A percentile compares a stretch with the other conserved stretches of the same genome.
phyloP scores from a whole-genome alignment of 2,329 filamentous ascomycete genomes.

The Alternaria triticina region DNA sequence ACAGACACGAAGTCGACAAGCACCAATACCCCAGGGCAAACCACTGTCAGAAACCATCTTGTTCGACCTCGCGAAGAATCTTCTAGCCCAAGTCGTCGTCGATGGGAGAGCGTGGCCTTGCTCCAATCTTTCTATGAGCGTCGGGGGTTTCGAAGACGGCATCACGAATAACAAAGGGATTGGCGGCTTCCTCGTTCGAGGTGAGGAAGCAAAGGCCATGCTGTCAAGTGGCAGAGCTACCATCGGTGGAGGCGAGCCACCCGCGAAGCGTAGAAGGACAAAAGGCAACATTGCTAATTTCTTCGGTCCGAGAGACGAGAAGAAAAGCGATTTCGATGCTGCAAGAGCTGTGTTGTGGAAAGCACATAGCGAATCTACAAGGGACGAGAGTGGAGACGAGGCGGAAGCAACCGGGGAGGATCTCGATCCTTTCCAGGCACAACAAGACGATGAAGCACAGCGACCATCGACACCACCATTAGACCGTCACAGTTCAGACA shows the following conservation, averaged over 20 bases:
- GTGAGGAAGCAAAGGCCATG: conserved; percentile 61
- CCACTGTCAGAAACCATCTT: conserved; percentile 74
- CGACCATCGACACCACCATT: conserved; percentile 22
- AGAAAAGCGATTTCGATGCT: conserved; percentile 43
- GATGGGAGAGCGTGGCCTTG: conserved; percentile 90
- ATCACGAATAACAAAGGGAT: conserved; percentile 85
- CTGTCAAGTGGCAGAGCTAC: conserved; percentile 23
- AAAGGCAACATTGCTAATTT: conserved; percentile 48
- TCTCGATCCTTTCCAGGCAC: conserved; percentile 17
- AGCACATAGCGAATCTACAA: conserved; percentile 35
- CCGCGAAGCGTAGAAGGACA: conserved; percentile 38
- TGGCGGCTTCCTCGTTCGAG: conserved; percentile 78
- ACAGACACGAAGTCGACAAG: conserved; percentile 76
- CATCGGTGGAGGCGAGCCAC: conserved; percentile 25
- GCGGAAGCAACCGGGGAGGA: conserved; percentile 16
- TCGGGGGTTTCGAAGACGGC: conserved; percentile 91
- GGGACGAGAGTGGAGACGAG: conserved; percentile 31
- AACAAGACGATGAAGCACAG: conserved; percentile 16
- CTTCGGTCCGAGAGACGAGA: conserved; percentile 40
- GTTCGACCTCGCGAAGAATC: conserved; percentile 75
- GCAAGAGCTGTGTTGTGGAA: conserved; percentile 38
- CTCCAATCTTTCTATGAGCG: conserved; percentile 84
- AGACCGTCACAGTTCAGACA: conserved; percentile 9
- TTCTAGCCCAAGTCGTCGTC: conserved; percentile 77
- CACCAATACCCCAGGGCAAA: conserved; percentile 77